These are phyloP conservation scores for Podospora anserina DNA, from an alignment of 495 filamentous ascomycete genomes.

Conservation along the genomic window DNA sequence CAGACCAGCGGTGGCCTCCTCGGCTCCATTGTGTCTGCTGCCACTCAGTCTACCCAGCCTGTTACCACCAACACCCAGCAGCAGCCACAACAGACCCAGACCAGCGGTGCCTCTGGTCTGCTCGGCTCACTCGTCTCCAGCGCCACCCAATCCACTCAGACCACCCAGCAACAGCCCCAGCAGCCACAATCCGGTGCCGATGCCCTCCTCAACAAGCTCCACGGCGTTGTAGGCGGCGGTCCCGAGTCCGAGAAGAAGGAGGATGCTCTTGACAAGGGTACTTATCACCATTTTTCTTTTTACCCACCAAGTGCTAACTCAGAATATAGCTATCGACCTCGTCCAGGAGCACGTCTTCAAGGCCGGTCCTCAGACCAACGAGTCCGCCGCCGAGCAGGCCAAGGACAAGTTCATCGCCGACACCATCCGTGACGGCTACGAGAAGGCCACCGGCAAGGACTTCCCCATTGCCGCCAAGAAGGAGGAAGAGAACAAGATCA, in stretches of 20 bases:
- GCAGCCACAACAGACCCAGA: constrained; percentile 2
- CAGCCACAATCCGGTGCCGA: constrained; percentile 20
- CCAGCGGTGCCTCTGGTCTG: not conserved
- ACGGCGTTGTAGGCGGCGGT: constrained; percentile 61
- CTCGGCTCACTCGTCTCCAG: not conserved
- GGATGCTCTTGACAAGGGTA: constrained; percentile 64
- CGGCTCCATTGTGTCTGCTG: not conserved
- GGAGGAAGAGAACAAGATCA: constrained; percentile 42
- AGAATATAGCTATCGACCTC: constrained; percentile 56
- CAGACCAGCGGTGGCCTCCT: constrained; percentile 7
- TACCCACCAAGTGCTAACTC: not conserved
- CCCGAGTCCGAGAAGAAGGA: constrained; percentile 66
- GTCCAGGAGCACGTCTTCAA: constrained; percentile 66
- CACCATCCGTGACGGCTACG: constrained; percentile 61
- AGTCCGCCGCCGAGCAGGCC: constrained; percentile 67
- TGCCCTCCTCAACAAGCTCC: constrained; percentile 55
- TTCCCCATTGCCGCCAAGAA: constrained; percentile 55
- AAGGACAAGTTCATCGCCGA: constrained; percentile 69
- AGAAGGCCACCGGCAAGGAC: constrained; percentile 57
- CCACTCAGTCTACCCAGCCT: not conserved
- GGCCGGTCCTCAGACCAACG: constrained; percentile 63
- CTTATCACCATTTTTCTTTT: not conserved
- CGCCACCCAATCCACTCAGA: not conserved
- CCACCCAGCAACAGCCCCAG: not conserved
- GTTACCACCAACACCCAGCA: not conserved